Percentiles rank a stretch among this genome's conserved stretches.
These are phyloP conservation scores for Monilinia laxa DNA, from an alignment of 2,329 filamentous ascomycete species.

Conservation along the genomic window DNA sequence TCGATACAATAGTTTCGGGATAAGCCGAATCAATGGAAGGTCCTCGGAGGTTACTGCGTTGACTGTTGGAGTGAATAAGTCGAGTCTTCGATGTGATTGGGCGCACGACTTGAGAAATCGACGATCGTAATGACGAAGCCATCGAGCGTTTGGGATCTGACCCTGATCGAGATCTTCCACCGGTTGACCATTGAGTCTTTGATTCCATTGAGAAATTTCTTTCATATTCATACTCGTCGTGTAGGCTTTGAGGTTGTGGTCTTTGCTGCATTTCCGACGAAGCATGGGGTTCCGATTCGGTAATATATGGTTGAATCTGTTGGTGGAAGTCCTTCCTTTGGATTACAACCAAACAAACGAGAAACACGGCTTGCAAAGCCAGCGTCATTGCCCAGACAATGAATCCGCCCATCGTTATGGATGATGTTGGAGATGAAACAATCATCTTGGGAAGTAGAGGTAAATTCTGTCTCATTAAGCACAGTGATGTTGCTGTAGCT, in stretches of 20 bases:
- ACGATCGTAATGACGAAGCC: constrained; percentile 50
- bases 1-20: constrained; percentile 30
- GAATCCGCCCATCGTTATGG: constrained; percentile 35
- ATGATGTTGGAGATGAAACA: constrained; percentile 28
- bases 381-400: constrained; percentile 37
- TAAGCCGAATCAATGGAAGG: constrained; percentile 50
- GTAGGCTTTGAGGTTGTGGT: constrained; percentile 26
- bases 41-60: constrained; percentile 41
- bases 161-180: constrained; percentile 48
- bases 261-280: constrained; percentile 34
- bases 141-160: constrained; percentile 44
- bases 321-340: constrained; percentile 36
- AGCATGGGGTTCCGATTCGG: constrained; percentile 27
- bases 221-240: constrained; percentile 26
- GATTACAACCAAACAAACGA: constrained; percentile 36
- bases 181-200: constrained; percentile 42
- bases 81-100: constrained; percentile 58
- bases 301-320: constrained; percentile 34
- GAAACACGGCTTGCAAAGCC: constrained; percentile 35
- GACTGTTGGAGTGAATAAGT: constrained; percentile 48
- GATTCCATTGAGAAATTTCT: constrained; percentile 32
- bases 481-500: constrained; percentile 34
- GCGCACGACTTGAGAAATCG: constrained; percentile 50
- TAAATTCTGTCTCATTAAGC: constrained; percentile 30
- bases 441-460: constrained; percentile 30